phyloP scores from a whole-genome alignment of 2,329 filamentous ascomycete genomes.

The Fusarium siculi region DNA sequence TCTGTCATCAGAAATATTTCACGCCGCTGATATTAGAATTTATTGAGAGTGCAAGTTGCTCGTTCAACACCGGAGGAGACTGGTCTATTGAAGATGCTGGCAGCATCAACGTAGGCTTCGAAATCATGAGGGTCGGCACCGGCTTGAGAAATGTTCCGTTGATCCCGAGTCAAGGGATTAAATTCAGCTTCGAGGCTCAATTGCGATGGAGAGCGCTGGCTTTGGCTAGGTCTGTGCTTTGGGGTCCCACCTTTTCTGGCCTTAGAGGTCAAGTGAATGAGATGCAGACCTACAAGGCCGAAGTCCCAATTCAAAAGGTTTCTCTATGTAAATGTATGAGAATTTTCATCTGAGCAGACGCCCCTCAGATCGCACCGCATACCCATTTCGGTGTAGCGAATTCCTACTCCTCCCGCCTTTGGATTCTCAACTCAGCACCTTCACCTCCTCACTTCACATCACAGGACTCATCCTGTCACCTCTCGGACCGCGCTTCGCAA shows the following conservation, averaged over 20 bases:
- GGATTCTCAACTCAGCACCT: not conserved
- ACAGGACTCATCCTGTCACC: not conserved
- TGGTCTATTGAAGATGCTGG: not conserved
- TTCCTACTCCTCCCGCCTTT: not conserved
- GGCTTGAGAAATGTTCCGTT: not conserved
- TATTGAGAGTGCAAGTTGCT: not conserved
- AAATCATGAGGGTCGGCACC: too few relatives aligned
- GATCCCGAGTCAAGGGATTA: rapidly evolving
- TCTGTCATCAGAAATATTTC: rapidly evolving
- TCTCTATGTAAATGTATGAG: rapidly evolving
- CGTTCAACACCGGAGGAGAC: not conserved
- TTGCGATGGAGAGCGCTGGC: rapidly evolving
- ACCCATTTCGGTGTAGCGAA: rapidly evolving
- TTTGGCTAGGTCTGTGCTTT: not conserved
- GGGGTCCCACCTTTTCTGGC: not conserved
- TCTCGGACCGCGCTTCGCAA: not conserved
- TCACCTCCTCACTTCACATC: not conserved
- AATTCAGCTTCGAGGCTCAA: not conserved
- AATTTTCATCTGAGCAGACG: rapidly evolving
- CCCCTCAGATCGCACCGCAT: rapidly evolving
- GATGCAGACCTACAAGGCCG: not conserved
- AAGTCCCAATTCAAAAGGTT: not conserved
- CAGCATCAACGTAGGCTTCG: not conserved
- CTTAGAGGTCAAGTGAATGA: not conserved
- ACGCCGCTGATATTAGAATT: not conserved